Conservation (phyloP, 2,329 filamentous ascomycete species). For the Orbilia blumenaviensis region DNA sequence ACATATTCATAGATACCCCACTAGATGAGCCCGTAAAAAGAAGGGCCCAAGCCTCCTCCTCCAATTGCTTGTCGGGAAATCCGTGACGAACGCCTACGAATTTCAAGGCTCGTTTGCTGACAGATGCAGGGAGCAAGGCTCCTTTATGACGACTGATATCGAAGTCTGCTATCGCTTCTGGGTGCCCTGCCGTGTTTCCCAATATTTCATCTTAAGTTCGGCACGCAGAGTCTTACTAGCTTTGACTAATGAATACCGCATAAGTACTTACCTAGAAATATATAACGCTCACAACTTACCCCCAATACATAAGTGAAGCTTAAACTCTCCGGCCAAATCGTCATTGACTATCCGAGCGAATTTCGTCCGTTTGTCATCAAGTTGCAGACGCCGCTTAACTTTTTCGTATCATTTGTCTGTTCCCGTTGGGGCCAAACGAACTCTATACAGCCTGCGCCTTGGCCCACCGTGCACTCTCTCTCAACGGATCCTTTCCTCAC, state of each 20-base stretch:
- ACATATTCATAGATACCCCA: background rate
- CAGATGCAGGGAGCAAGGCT: slow-evolving; percentile 34
- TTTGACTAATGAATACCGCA: background rate
- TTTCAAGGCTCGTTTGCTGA: slow-evolving; percentile 36
- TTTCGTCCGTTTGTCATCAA: slow-evolving; percentile 34
- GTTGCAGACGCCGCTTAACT: slow-evolving; percentile 13
- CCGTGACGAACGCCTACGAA: slow-evolving; percentile 36
- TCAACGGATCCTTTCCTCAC: slow-evolving; percentile 22
- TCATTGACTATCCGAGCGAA: slow-evolving; percentile 23
- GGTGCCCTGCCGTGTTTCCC: slow-evolving; percentile 1
- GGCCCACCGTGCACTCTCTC: background rate
- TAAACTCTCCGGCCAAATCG: slow-evolving; percentile 24
- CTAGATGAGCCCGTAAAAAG: background rate
- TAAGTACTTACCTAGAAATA: too few relatives aligned
- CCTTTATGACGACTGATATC: slow-evolving; percentile 24
- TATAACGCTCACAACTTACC: slow-evolving; percentile 31
- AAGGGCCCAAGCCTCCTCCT: slow-evolving; percentile 30
- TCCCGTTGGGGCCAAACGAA: background rate
- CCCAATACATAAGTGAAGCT: slow-evolving; percentile 8
- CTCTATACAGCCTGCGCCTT: background rate
- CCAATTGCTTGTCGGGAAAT: slow-evolving; percentile 1
- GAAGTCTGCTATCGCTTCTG: slow-evolving; percentile 2
- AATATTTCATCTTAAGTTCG: slow-evolving; percentile 30
- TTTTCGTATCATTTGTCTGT: slow-evolving; percentile 15
- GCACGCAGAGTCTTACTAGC: background rate